phyloP scores from a whole-genome alignment of 306 rosid genomes.

The Vigna nakashimae region DNA sequence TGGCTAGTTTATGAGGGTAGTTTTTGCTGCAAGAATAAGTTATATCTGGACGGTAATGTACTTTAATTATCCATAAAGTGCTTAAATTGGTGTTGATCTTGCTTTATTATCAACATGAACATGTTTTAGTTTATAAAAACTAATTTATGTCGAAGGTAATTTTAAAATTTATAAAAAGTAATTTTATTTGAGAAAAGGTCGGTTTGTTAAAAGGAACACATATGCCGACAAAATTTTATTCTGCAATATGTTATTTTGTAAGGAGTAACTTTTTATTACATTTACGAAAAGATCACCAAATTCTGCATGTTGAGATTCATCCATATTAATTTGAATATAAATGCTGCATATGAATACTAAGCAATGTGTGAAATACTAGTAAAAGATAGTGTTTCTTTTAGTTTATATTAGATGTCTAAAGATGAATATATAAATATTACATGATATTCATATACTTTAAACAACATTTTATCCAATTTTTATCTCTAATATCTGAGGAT shows the following conservation, averaged over 20 bases:
- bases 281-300: neutral
- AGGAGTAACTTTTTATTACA: neutral
- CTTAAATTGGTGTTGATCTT: neutral
- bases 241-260: neutral
- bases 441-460: too few relatives aligned
- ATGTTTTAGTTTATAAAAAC: too few relatives aligned
- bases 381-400: neutral
- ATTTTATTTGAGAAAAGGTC: neutral
- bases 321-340: neutral
- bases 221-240: neutral
- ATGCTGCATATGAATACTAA: neutral
- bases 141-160: neutral
- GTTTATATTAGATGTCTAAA: neutral
- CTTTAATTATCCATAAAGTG: neutral
- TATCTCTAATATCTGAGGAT: too few relatives aligned
- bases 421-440: neutral
- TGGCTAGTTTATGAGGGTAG: neutral
- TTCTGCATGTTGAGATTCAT: neutral
- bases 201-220: neutral
- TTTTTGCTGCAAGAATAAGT: constrained; percentile 25
- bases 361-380: neutral
- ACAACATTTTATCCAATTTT: too few relatives aligned
- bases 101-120: neutral
- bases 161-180: too few relatives aligned
- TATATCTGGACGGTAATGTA: neutral